Evolutionary conservation across 2,329 filamentous ascomycete genomes (phyloP).

Genomic region (Talaromyces atroroseus): DNA sequence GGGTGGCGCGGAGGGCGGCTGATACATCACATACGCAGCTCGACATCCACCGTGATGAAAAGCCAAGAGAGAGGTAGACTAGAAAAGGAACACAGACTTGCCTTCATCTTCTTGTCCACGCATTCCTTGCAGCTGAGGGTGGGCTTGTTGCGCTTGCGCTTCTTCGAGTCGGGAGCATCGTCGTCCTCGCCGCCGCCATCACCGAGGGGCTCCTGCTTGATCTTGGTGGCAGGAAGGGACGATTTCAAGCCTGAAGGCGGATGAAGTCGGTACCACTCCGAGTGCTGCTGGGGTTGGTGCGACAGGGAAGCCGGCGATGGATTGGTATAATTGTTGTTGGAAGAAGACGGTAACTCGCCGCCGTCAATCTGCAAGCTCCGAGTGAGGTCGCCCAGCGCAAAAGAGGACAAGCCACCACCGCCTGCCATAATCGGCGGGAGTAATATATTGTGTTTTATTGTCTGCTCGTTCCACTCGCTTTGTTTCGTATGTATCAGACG

Average conservation of each 20-base stretch:
- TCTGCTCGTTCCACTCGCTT: background rate
- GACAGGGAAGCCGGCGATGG: background rate
- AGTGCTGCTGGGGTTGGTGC: background rate
- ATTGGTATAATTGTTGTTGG: background rate
- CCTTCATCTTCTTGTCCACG: constrained; percentile 14
- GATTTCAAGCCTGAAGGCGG: background rate
- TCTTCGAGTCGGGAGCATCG: constrained; percentile 2
- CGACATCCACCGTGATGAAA: background rate
- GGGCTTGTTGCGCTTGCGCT: constrained; percentile 13
- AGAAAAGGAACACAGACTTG: background rate
- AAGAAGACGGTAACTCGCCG: background rate
- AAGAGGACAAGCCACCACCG: background rate
- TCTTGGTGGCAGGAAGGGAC: background rate
- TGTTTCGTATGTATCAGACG: background rate
- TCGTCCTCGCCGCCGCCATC: background rate
- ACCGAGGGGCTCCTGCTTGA: background rate
- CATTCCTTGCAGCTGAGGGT: constrained; percentile 13
- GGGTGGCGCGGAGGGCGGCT: too few species aligned
- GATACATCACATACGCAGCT: background rate
- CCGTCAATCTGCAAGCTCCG: background rate
- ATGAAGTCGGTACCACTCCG: background rate
- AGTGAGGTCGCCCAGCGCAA: background rate
- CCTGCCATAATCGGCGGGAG: background rate
- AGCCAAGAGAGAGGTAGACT: background rate
- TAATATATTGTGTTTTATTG: background rate